These are phyloP conservation scores for Pleurotus sapidus DNA, from an alignment of 768 basidiomycete species.

Conservation along the genomic window DNA sequence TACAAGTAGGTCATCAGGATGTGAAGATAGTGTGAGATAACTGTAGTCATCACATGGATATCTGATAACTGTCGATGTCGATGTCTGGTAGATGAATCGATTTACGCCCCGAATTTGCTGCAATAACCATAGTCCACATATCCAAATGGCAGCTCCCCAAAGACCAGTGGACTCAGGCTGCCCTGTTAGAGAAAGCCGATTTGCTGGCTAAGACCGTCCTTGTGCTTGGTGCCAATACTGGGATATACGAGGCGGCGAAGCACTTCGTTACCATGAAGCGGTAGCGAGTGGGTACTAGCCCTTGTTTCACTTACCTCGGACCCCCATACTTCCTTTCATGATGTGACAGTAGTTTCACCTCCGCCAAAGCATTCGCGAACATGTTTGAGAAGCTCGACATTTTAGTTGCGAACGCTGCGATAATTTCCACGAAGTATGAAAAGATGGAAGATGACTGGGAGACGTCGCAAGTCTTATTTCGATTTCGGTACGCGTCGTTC, in stretches of 20 bases:
- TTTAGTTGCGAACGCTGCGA: slow-evolving; percentile 43
- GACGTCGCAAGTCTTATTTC: slow-evolving; percentile 23
- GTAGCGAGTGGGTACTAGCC: slow-evolving; percentile 26
- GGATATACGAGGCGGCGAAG: slow-evolving; percentile 42
- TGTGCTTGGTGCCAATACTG: slow-evolving; percentile 38
- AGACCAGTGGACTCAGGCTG: background rate
- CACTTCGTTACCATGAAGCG: slow-evolving; percentile 44
- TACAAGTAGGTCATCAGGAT: too few species aligned
- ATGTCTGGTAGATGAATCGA: too few species aligned
- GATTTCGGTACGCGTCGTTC: background rate
- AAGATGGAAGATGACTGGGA: slow-evolving; percentile 46
- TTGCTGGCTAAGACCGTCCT: background rate
- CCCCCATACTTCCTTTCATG: background rate
- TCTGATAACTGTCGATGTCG: too few species aligned
- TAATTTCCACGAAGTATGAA: slow-evolving; percentile 12
- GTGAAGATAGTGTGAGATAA: too few species aligned
- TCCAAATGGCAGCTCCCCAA: background rate
- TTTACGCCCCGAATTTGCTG: too few species aligned
- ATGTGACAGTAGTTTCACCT: slow-evolving; percentile 31
- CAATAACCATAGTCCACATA: background rate
- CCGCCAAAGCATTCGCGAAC: slow-evolving; percentile 36
- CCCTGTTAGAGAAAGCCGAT: background rate
- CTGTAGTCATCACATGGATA: too few species aligned
- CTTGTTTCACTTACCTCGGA: background rate
- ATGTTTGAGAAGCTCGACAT: slow-evolving; percentile 36